Evolutionary conservation across 805 yeast species (phyloP).

Genomic region (Pichia cabralensis): DNA sequence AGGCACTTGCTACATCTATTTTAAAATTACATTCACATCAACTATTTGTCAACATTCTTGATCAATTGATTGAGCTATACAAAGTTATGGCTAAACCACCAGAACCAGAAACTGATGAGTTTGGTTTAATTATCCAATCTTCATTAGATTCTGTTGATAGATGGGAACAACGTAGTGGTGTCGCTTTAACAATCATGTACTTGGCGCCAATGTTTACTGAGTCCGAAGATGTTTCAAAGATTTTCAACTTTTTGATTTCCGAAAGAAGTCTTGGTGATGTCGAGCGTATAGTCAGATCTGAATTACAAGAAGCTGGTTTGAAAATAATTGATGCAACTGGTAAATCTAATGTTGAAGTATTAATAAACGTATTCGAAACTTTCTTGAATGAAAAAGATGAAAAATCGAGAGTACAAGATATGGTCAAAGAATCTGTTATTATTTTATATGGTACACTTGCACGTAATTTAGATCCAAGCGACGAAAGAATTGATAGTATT

Average conservation of each 20-base stretch:
- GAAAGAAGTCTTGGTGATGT: constrained; percentile 66
- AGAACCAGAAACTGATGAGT: constrained; percentile 66
- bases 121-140: constrained; percentile 63
- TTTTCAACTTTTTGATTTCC: constrained; percentile 51
- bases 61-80: constrained; percentile 45
- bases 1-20: constrained; percentile 54
- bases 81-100: constrained; percentile 58
- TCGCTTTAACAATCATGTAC: constrained; percentile 56
- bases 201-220: constrained; percentile 39
- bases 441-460: constrained; percentile 88
- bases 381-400: constrained; percentile 44
- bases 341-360: constrained; percentile 49
- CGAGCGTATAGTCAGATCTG: constrained; percentile 63
- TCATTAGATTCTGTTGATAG: constrained; percentile 55
- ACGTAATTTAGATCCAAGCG: constrained; percentile 62
- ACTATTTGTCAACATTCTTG: constrained; percentile 28
- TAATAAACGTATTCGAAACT: constrained; percentile 74
- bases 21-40: constrained; percentile 19
- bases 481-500: constrained; percentile 54
- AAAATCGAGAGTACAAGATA: constrained; percentile 42
- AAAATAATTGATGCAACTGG: constrained; percentile 62
- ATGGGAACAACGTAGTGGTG: constrained; percentile 81
- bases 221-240: constrained; percentile 33
- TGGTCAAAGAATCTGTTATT: constrained; percentile 68
- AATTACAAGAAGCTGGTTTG: constrained; percentile 84